Percentiles rank a stretch among this genome's conserved stretches.
Evolutionary conservation across 768 basidiomycete genomes (phyloP).

Genomic region (Leucocoprinus sp.): DNA sequence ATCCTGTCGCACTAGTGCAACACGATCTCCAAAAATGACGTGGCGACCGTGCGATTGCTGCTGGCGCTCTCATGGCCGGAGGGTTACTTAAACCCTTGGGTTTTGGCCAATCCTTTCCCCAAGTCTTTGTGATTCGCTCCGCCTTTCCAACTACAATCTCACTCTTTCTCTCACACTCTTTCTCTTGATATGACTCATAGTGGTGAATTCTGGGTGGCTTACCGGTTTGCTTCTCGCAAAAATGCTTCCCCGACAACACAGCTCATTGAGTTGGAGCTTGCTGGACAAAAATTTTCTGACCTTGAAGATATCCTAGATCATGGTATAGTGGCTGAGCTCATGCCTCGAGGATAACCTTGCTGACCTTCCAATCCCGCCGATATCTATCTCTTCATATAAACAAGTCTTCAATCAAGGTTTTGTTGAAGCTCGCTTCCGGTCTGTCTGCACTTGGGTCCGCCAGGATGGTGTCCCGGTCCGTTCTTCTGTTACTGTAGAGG

Average conservation of each 20-base stretch:
- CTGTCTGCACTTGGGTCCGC: constrained; percentile 38
- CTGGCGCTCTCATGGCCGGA: not conserved
- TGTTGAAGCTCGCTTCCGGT: constrained; percentile 33
- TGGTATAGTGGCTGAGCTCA: constrained; percentile 18
- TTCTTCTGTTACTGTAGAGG: constrained; percentile 27
- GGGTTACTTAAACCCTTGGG: not conserved
- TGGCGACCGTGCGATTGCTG: too few species aligned
- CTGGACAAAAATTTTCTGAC: constrained; percentile 30
- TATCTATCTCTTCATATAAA: not conserved
- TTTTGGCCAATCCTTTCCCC: not conserved
- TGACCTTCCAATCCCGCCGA: not conserved
- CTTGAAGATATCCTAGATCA: constrained; percentile 42
- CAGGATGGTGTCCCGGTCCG: constrained; percentile 29
- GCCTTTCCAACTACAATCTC: too few species aligned
- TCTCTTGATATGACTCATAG: constrained; percentile 2
- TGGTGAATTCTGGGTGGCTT: constrained; percentile 39
- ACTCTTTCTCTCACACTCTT: not conserved
- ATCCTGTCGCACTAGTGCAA: too few species aligned
- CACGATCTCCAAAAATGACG: too few species aligned
- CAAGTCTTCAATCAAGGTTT: constrained; percentile 37
- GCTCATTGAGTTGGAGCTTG: constrained; percentile 38
- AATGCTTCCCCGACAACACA: constrained; percentile 34
- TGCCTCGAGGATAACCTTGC: constrained; percentile 14
- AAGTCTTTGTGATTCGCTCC: too few species aligned
- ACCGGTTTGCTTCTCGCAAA: constrained; percentile 37